Evolutionary conservation across 2,329 filamentous ascomycete species (phyloP).

Genomic region (Fusarium avenaceum): DNA sequence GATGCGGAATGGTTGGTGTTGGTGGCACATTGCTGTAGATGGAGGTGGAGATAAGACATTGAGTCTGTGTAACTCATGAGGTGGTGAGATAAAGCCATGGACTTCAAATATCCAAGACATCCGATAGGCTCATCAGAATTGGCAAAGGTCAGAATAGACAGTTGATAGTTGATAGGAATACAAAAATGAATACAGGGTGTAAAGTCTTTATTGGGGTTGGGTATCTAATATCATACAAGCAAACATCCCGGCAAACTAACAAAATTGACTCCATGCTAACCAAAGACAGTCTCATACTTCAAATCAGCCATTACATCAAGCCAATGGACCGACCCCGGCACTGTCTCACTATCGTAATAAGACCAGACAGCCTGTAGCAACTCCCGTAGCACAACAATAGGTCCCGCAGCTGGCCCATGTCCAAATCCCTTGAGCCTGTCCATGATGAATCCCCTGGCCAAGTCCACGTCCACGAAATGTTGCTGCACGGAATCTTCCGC

Average conservation of each 20-base stretch:
- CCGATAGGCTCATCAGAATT: not conserved
- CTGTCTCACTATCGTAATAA: conserved; percentile 33
- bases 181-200: not conserved
- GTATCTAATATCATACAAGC: conserved; percentile 4
- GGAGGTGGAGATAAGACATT: conserved; percentile 29
- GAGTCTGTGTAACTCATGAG: not conserved
- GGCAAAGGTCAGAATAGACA: not conserved
- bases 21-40: not conserved
- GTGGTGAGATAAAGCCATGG: conserved; percentile 10
- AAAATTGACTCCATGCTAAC: conserved; percentile 8
- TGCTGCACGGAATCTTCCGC: not conserved
- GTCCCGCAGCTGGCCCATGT: conserved; percentile 11
- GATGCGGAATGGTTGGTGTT: conserved; percentile 27
- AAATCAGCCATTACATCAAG: conserved; percentile 34
- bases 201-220: not conserved
- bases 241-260: not conserved
- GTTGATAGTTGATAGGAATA: not conserved
- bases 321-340: conserved; percentile 27
- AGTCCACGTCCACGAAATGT: conserved; percentile 15
- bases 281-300: conserved; percentile 40
- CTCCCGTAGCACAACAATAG: conserved; percentile 31
- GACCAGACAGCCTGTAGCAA: conserved; percentile 33
- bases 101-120: not conserved
- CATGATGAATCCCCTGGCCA: conserved; percentile 29
- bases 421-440: conserved; percentile 20